Conservation (phyloP, 305 asterid genomes). For the Solanum chacoense region DNA sequence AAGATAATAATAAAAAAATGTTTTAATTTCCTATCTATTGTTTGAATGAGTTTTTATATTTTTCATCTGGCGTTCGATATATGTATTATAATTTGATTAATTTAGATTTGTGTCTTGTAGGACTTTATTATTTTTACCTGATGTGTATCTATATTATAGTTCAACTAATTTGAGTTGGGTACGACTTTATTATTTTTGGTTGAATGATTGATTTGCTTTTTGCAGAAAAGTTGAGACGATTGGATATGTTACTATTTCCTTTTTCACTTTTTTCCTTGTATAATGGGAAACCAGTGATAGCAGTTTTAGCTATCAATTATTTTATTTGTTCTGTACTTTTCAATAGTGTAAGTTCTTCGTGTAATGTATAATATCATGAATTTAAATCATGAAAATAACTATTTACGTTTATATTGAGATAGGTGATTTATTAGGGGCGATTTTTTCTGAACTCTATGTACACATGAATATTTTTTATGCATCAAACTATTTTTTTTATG, state of each 20-base stretch:
- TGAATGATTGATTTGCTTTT: neutral
- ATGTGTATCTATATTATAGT: neutral
- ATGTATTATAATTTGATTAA: fast-evolving
- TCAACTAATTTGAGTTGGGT: neutral
- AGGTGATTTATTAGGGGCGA: neutral
- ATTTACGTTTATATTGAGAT: fast-evolving
- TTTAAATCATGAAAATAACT: neutral
- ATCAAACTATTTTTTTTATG: neutral
- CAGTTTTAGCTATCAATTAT: neutral
- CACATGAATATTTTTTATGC: neutral
- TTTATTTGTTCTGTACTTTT: neutral
- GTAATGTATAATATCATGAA: neutral
- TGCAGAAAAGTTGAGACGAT: neutral
- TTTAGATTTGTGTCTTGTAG: fast-evolving
- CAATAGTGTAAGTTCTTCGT: neutral
- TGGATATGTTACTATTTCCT: neutral
- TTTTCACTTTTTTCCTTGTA: neutral
- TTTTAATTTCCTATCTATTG: neutral
- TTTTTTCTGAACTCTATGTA: neutral
- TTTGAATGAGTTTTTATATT: neutral
- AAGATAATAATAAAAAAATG: neutral
- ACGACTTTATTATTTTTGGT: neutral
- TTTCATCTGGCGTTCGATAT: fast-evolving
- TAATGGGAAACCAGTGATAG: neutral
- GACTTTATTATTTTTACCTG: neutral